phyloP scores from a whole-genome alignment of 345 rosid species.

The Xanthoceras sorbifolium region DNA sequence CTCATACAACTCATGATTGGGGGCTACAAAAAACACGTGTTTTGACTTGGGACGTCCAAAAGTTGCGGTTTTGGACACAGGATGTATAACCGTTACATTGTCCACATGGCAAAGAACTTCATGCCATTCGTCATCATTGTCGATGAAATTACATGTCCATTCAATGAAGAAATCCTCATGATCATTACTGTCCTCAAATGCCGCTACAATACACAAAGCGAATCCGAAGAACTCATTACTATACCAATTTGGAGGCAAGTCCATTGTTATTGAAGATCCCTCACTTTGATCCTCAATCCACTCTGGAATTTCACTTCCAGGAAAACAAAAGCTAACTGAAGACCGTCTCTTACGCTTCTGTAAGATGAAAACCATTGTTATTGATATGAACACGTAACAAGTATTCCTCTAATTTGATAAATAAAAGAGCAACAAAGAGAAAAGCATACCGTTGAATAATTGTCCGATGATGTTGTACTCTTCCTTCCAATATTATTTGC shows the following conservation, averaged over 20 bases:
- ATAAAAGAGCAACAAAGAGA: no score
- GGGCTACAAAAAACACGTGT: not conserved
- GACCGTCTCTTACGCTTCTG: not conserved
- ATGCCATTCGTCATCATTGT: not conserved
- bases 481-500: not conserved
- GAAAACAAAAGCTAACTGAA: not conserved
- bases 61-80: no score
- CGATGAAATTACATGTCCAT: not conserved
- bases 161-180: not conserved
- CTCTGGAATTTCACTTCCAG: slow-evolving; percentile 3
- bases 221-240: not conserved
- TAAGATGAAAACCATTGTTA: not conserved
- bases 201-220: not conserved
- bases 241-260: not conserved
- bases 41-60: not conserved
- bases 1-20: not conserved
- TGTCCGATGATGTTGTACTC: not conserved
- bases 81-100: no score
- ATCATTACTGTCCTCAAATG: not conserved
- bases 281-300: slow-evolving; percentile 5
- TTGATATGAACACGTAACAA: no score
- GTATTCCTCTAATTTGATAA: no score
- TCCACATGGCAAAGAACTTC: not conserved
- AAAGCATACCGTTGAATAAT: not conserved
- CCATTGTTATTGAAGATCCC: slow-evolving; percentile 2